Conservation (phyloP, 2,329 filamentous ascomycete species). For the Zymoseptoria tritici region DNA sequence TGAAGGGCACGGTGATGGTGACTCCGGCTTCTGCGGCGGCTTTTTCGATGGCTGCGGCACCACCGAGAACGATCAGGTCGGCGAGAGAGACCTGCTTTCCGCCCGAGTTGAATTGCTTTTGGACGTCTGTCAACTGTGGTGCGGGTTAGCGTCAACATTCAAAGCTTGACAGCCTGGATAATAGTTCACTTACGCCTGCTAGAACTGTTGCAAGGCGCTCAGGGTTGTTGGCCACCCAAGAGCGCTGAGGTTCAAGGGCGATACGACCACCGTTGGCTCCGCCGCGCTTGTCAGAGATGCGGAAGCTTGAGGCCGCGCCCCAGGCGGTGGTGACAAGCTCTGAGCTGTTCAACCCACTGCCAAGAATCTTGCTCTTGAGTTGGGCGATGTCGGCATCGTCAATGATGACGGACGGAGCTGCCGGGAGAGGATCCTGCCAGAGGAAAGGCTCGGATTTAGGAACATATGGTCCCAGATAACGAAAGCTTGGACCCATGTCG, state of each 20-base stretch:
- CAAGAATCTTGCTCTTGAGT: slow-evolving; percentile 63
- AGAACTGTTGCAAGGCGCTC: slow-evolving; percentile 57
- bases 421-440: slow-evolving; percentile 69
- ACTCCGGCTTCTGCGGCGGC: slow-evolving; percentile 42
- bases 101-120: slow-evolving; percentile 57
- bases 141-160: background rate
- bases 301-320: slow-evolving; percentile 65
- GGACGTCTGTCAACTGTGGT: slow-evolving; percentile 53
- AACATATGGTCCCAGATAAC: slow-evolving; percentile 68
- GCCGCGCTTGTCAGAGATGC: slow-evolving; percentile 70
- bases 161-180: background rate
- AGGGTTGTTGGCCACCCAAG: slow-evolving; percentile 70
- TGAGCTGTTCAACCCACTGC: slow-evolving; percentile 50
- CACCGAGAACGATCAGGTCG: slow-evolving; percentile 70
- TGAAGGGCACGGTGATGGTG: slow-evolving; percentile 61
- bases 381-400: slow-evolving; percentile 52
- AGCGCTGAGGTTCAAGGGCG: slow-evolving; percentile 61
- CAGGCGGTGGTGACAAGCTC: slow-evolving; percentile 61
- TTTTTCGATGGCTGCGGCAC: slow-evolving; percentile 64
- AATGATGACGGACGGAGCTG: slow-evolving; percentile 50
- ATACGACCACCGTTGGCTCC: slow-evolving; percentile 76
- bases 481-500: slow-evolving; percentile 64
- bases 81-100: slow-evolving; percentile 69
- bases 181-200: slow-evolving; percentile 25
- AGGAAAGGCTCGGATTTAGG: slow-evolving; percentile 56